Conservation (phyloP, 192 early-diverging fungal genomes). For the Backusella parvicylindrica region DNA sequence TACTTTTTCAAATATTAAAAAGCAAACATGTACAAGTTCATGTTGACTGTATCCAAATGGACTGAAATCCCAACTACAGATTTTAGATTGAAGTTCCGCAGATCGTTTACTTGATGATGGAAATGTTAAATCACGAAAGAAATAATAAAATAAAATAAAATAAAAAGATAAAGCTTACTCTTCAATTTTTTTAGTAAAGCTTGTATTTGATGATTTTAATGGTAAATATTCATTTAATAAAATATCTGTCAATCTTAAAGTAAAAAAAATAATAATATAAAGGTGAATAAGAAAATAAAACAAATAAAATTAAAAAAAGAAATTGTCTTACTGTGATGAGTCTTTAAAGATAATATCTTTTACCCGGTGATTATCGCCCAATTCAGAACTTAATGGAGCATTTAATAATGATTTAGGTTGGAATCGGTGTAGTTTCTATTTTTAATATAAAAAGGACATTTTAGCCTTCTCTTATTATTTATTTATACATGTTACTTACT, state of each 20-base stretch:
- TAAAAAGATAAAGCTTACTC: constrained; percentile 1
- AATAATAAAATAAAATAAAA: constrained; percentile 1
- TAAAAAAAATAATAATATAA: not conserved
- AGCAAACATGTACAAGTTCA: constrained; percentile 65
- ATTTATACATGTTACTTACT: constrained; percentile 29
- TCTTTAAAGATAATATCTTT: constrained; percentile 1
- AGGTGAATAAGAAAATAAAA: not conserved
- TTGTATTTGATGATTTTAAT: not conserved
- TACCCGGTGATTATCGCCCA: constrained; percentile 1
- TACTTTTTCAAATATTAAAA: constrained; percentile 67
- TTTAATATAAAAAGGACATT: not conserved
- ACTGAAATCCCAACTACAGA: constrained; percentile 68
- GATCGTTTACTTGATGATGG: constrained; percentile 13
- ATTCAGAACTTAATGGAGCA: not conserved
- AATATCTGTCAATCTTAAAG: not conserved
- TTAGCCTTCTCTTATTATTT: not conserved
- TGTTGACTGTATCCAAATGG: constrained; percentile 61
- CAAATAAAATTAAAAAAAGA: not conserved
- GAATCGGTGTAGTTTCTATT: not conserved
- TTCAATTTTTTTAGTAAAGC: not conserved
- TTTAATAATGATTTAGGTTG: constrained; percentile 5
- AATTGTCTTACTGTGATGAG: not conserved
- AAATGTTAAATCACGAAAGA: constrained; percentile 31
- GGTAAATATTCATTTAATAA: not conserved
- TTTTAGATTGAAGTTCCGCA: constrained; percentile 17